Conservation (phyloP, 2,329 filamentous ascomycete species). For the Aspergillus quadrilineatus region DNA sequence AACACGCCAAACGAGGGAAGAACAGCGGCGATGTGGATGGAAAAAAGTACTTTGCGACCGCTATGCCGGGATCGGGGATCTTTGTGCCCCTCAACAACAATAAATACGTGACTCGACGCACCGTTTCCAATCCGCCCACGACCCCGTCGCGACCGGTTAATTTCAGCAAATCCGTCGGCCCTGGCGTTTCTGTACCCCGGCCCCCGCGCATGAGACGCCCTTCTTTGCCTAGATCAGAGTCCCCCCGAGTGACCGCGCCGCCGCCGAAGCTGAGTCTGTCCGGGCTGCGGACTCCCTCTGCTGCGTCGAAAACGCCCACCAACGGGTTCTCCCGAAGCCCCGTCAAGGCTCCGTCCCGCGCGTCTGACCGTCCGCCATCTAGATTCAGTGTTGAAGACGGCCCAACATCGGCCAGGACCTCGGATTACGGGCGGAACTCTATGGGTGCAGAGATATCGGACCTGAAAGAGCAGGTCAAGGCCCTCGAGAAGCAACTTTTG, state of each 20-base stretch:
- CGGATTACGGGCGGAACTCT: slow-evolving; percentile 29
- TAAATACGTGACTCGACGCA: slow-evolving; percentile 58
- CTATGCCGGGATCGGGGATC: slow-evolving; percentile 78
- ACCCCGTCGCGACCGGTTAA: slow-evolving; percentile 69
- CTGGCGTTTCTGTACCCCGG: slow-evolving; percentile 62
- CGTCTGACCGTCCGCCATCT: slow-evolving; percentile 41
- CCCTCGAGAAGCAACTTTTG: slow-evolving; percentile 70
- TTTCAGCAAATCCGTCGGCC: slow-evolving; percentile 86
- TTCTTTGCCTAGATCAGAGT: slow-evolving; percentile 84
- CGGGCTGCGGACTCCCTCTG: slow-evolving; percentile 59
- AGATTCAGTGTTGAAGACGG: slow-evolving; percentile 42
- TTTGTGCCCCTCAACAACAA: slow-evolving; percentile 87
- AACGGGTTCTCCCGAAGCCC: slow-evolving; percentile 50
- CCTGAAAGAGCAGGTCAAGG: slow-evolving; percentile 70
- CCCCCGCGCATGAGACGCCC: slow-evolving; percentile 66
- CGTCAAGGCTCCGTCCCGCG: slow-evolving; percentile 38
- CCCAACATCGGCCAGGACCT: slow-evolving; percentile 31
- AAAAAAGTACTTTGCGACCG: slow-evolving; percentile 75
- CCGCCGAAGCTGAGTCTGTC: slow-evolving; percentile 55
- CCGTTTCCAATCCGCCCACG: slow-evolving; percentile 50
- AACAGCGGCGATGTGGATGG: slow-evolving; percentile 96
- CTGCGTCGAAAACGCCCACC: slow-evolving; percentile 27
- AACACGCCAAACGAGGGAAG: slow-evolving; percentile 82
- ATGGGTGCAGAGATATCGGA: slow-evolving; percentile 32
- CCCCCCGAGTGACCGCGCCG: slow-evolving; percentile 64